phyloP scores from a whole-genome alignment of 1,284 basidiomycete species.

The Apiotrichum mycotoxinovorans region DNA sequence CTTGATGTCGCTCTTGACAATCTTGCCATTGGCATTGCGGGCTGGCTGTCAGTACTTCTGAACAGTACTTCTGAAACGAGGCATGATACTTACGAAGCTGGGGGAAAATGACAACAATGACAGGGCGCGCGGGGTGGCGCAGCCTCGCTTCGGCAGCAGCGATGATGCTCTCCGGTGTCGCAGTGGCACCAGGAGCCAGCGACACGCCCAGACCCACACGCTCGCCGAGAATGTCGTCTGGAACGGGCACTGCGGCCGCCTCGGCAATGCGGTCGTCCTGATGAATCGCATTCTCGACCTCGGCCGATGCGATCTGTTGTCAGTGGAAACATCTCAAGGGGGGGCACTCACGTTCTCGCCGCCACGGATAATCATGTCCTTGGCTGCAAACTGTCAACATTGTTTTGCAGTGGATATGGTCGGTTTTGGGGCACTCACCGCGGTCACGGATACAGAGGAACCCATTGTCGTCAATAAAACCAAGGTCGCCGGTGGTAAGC shows the following conservation, averaged over 20 bases:
- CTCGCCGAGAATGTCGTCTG: conserved; percentile 37
- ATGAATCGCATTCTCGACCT: conserved; percentile 44
- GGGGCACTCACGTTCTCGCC: conserved; percentile 34
- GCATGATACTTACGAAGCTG: conserved; percentile 5
- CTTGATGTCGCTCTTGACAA: conserved; percentile 20
- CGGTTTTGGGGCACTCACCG: neutral
- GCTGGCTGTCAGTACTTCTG: neutral
- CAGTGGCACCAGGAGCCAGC: conserved; percentile 19
- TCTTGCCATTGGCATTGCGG: conserved; percentile 21
- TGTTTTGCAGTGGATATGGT: too few relatives aligned
- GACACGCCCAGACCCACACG: conserved; percentile 35
- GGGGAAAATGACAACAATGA: conserved; percentile 6
- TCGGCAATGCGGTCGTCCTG: conserved; percentile 34
- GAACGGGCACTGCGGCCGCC: conserved; percentile 38
- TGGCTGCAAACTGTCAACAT: too few relatives aligned
- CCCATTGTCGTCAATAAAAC: conserved; percentile 33
- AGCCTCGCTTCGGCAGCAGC: neutral
- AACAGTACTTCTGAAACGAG: neutral
- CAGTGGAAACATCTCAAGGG: neutral
- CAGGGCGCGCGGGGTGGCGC: conserved; percentile 13
- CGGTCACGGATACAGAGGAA: conserved; percentile 42
- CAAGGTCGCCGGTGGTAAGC: conserved; percentile 45
- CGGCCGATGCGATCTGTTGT: conserved; percentile 31
- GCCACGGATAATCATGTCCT: conserved; percentile 47
- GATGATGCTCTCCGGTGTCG: conserved; percentile 9